A percentile compares a stretch with the other conserved stretches of the same genome.
phyloP scores from a whole-genome alignment of 2,329 filamentous ascomycete genomes.

The Verticillium tricorpus region DNA sequence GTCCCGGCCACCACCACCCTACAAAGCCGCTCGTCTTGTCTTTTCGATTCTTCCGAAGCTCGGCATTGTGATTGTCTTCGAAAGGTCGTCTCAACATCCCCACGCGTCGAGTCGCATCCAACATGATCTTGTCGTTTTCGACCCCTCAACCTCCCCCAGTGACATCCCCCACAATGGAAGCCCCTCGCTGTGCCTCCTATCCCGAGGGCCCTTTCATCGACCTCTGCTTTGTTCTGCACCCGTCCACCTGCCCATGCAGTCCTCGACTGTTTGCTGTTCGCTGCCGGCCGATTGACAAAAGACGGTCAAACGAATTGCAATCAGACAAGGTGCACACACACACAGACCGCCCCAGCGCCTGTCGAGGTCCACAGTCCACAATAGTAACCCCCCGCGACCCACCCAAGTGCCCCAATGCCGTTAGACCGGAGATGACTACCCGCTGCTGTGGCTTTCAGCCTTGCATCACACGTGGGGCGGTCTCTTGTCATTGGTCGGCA shows the following conservation, averaged over 20 bases:
- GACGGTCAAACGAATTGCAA: neutral
- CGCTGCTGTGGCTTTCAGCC: conserved; percentile 15
- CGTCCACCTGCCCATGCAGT: neutral
- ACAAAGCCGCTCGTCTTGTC: neutral
- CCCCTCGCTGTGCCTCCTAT: neutral
- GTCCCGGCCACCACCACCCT: neutral
- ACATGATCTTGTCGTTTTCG: neutral
- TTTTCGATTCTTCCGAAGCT: neutral
- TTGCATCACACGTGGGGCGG: conserved; percentile 24
- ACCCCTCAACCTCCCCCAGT: neutral
- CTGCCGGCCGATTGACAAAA: neutral
- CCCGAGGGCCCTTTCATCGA: neutral
- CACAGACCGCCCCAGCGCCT: neutral
- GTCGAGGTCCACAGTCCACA: neutral
- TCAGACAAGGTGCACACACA: neutral
- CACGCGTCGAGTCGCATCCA: neutral
- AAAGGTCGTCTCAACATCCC: neutral
- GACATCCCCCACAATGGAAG: neutral
- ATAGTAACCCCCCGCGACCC: neutral
- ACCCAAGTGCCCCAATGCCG: neutral
- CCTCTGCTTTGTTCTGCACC: neutral
- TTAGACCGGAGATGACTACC: neutral
- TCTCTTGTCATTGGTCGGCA: conserved; percentile 6
- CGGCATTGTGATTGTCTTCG: neutral
- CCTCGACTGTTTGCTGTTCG: neutral